Evolutionary conservation across 306 rosid genomes (phyloP).

Genomic region (Trifolium pratense): DNA sequence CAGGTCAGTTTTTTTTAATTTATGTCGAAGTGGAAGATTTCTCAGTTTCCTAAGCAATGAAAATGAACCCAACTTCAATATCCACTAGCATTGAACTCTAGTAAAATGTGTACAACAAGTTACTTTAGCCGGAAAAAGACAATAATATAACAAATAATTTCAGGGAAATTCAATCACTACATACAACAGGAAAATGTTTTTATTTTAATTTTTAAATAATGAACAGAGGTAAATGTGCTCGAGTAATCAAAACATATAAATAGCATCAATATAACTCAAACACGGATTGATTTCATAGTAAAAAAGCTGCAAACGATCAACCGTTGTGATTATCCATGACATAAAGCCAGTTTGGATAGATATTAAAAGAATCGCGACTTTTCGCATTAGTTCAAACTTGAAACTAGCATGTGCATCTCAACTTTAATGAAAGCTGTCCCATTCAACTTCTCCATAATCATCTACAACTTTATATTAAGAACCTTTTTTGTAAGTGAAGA

Average conservation of each 20-base stretch:
- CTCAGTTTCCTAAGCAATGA: constrained; percentile 9
- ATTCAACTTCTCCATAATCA: not conserved
- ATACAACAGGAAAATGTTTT: constrained; percentile 4
- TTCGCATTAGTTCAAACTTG: not conserved
- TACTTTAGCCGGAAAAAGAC: constrained; percentile 9
- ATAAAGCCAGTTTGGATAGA: not conserved
- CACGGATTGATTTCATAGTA: constrained; percentile 8
- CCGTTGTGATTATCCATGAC: constrained; percentile 25
- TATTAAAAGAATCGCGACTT: not conserved
- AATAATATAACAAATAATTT: not conserved
- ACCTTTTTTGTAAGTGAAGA: not conserved
- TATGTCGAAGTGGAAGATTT: constrained; percentile 19
- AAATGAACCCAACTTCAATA: constrained; percentile 36
- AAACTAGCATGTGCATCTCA: not conserved
- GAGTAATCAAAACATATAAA: constrained; percentile 19
- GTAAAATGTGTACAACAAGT: constrained; percentile 11
- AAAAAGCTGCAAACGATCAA: constrained; percentile 27
- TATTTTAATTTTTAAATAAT: not conserved
- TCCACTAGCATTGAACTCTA: constrained; percentile 8
- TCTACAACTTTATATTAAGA: not conserved
- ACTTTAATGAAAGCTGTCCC: not conserved
- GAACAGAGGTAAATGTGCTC: not conserved
- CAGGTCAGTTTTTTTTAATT: constrained; percentile 25
- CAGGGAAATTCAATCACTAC: constrained; percentile 1
- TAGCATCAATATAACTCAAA: constrained; percentile 22